phyloP scores from a whole-genome alignment of 768 basidiomycete species.

The Neoboletus brunneissimus region DNA sequence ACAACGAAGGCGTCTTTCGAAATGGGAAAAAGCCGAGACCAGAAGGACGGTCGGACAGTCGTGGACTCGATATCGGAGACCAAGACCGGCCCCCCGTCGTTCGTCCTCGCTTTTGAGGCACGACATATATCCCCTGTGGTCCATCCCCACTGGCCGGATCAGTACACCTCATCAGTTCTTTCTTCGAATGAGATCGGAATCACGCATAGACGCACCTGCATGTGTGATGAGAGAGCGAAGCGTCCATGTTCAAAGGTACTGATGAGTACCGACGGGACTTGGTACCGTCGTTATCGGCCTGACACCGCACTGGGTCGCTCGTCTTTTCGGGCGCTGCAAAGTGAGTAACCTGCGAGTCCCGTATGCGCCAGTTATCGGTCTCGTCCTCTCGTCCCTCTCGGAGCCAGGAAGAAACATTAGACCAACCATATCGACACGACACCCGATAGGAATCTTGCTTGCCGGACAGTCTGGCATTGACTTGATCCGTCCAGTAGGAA shows the following conservation, averaged over 20 bases:
- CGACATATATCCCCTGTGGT: constrained; percentile 11
- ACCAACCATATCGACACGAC: neutral
- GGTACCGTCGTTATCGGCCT: neutral
- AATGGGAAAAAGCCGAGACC: constrained; percentile 9
- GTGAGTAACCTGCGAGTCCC: neutral
- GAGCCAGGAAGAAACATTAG: neutral
- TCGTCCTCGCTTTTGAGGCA: constrained; percentile 18
- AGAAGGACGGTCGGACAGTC: neutral
- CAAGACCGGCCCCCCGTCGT: neutral
- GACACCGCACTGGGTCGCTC: neutral
- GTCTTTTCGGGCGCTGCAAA: neutral
- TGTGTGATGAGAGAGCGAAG: neutral
- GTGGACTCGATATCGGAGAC: neutral
- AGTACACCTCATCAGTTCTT: neutral
- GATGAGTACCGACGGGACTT: constrained; percentile 8
- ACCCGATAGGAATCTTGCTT: neutral
- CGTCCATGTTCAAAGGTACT: neutral
- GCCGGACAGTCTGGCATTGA: constrained; percentile 4
- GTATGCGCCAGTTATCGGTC: constrained; percentile 13
- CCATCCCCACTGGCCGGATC: constrained; percentile 1
- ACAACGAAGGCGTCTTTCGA: constrained; percentile 2
- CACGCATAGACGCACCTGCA: neutral
- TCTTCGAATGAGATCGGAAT: neutral
- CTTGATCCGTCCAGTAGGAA: constrained; percentile 10
- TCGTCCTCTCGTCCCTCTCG: constrained; percentile 5